Evolutionary conservation across 2,329 filamentous ascomycete species (phyloP), one percentile per base, ranked within the genome.

Genomic region (Stachybotrys echinatus): DNA sequence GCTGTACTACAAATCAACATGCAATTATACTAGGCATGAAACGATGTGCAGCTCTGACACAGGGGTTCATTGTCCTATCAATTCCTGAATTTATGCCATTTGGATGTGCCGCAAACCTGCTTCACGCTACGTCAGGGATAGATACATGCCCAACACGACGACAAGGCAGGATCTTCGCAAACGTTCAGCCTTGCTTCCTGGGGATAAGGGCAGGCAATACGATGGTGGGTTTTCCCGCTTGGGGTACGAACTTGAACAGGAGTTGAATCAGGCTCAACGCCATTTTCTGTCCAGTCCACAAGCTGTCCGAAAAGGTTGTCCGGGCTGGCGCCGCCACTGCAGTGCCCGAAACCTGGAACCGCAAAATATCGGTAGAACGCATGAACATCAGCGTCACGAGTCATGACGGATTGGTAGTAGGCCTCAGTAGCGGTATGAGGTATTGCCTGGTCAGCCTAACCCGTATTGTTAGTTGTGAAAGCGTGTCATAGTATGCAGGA

Each of bases 321-420:
- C 8, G 50, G 48, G 20, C 20, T 23, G 12, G 39, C 23, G 7
- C 50, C 48, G n/a, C 44, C 31, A 14, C 21, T 23, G 18, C 48
- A 53, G 10, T 53, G 51, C 3, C 8, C 46, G 7, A 23, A 42
- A 21, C 51, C 51, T 4, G 51, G 51, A 2, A 42, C 48, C 17
- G 34, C 21, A 23, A 45, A 53, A 21, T 48, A 47, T 5, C 51
- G 45, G 22, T 50, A 53, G 34, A 48, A 53, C 21, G 50, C 42
- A 10, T 14, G 12, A 10, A 19, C 37, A 39, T 31, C 18, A n/a
- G 46, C 19, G 17, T 39, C 34, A 5, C 10, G 6, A 18, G 17
- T 21, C 34, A 48, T 14, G 14, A 44, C 42, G n/a, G 12, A 6
- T 12, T 44, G 10, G 20, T 44, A 44, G 42, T 44, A 20, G 18